Conservation (phyloP, 192 early-diverging fungal genomes). For the Backusella tuberculispora region DNA sequence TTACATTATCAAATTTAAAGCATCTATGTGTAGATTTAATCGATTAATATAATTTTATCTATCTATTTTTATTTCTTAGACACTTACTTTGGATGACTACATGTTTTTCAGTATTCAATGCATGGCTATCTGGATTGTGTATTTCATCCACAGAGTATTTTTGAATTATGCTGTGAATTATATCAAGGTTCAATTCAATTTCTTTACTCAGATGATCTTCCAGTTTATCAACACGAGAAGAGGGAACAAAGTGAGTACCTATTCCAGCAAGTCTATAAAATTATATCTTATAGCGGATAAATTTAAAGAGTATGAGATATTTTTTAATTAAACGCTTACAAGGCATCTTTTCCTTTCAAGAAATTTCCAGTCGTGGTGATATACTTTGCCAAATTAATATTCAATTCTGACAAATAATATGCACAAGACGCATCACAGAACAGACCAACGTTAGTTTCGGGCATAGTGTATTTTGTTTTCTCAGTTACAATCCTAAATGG, state of each 20-base stretch:
- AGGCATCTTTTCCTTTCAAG: constrained; percentile 80
- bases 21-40: constrained; percentile 53
- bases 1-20: constrained; percentile 81
- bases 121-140: background rate
- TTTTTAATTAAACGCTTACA: constrained; percentile 52
- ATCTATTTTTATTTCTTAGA: background rate
- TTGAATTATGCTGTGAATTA: constrained; percentile 83
- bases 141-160: constrained; percentile 65
- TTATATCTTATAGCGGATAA: background rate
- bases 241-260: constrained; percentile 94
- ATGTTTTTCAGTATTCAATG: background rate
- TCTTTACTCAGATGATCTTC: constrained; percentile 75
- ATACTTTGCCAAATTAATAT: constrained; percentile 90
- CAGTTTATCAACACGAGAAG: constrained; percentile 75
- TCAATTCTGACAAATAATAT: constrained; percentile 93
- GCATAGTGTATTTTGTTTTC: constrained; percentile 94
- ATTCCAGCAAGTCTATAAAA: constrained; percentile 89
- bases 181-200: constrained; percentile 72
- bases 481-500: constrained; percentile 93
- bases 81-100: background rate
- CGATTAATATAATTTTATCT: background rate
- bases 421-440: constrained; percentile 94
- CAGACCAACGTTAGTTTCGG: constrained; percentile 92
- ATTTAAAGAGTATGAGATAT: background rate
- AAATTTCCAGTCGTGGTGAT: constrained; percentile 81